A percentile compares a stretch with the other conserved stretches of the same genome.
Evolutionary conservation across 2,329 filamentous ascomycete genomes (phyloP).

Genomic region (Xylariaceae sp.): DNA sequence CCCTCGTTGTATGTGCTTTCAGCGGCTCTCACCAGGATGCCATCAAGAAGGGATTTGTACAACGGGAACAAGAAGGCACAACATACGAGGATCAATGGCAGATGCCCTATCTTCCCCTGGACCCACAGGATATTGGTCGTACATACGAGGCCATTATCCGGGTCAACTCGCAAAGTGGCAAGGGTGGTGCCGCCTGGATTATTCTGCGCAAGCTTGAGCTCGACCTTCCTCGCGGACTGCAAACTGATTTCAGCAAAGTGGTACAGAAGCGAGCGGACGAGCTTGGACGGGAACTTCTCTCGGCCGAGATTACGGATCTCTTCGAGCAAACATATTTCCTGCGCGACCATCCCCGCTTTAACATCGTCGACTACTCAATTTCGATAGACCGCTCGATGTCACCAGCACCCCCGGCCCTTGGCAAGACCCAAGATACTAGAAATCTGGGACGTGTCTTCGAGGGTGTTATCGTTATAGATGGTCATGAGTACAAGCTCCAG

Average conservation of each 20-base stretch:
- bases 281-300: conserved; percentile 81
- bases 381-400: conserved; percentile 79
- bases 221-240: conserved; percentile 89
- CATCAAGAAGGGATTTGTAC: conserved; percentile 89
- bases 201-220: conserved; percentile 88
- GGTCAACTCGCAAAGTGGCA: conserved; percentile 95
- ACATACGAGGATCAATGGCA: conserved; percentile 75
- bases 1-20: conserved; percentile 89
- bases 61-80: conserved; percentile 66
- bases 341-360: conserved; percentile 81
- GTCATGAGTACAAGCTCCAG: conserved; percentile 75
- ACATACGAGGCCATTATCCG: conserved; percentile 98
- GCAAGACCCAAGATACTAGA: conserved; percentile 77
- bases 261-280: conserved; percentile 83
- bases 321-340: conserved; percentile 91
- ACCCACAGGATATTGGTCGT: conserved; percentile 90
- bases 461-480: conserved; percentile 83
- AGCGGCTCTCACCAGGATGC: conserved; percentile 93
- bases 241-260: conserved; percentile 87
- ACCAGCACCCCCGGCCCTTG: conserved; percentile 69
- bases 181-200: conserved; percentile 94
- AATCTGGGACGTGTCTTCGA: conserved; percentile 83
- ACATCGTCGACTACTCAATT: conserved; percentile 90
- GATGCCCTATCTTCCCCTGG: conserved; percentile 89
- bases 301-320: conserved; percentile 82